A percentile compares a stretch with the other conserved stretches of the same genome.
Evolutionary conservation across 768 basidiomycete species (phyloP).

Genomic region (Chalciporus chontae): DNA sequence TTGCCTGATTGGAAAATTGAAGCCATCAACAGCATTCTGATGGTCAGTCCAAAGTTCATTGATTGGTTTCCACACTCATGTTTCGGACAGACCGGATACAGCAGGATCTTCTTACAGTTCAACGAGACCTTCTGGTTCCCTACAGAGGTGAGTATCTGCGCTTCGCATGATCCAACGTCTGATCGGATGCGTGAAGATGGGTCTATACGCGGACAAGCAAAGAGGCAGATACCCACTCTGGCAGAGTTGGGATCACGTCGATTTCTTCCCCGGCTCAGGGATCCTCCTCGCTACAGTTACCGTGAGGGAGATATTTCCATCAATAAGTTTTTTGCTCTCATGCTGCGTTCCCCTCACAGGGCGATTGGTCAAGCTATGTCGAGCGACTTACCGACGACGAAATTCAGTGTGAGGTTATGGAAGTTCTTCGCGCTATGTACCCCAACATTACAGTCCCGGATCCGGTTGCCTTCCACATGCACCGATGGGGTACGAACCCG

Average conservation of each 20-base stretch:
- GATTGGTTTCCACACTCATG: not conserved
- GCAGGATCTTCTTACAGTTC: slow-evolving; percentile 67
- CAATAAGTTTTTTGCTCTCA: not conserved
- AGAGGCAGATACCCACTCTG: slow-evolving; percentile 65
- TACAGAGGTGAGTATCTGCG: slow-evolving; percentile 32
- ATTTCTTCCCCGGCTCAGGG: slow-evolving; percentile 59
- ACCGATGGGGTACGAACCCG: slow-evolving; percentile 51
- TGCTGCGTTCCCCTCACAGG: too few species aligned
- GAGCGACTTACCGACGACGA: slow-evolving; percentile 46
- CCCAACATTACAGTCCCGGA: slow-evolving; percentile 51
- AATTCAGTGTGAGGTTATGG: slow-evolving; percentile 52
- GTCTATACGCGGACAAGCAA: slow-evolving; percentile 53
- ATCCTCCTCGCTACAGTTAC: slow-evolving; percentile 35
- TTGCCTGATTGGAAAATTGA: slow-evolving; percentile 63
- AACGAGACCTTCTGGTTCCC: slow-evolving; percentile 57
- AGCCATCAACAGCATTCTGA: slow-evolving; percentile 57
- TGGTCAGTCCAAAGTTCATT: slow-evolving; percentile 38
- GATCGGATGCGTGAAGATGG: slow-evolving; percentile 27
- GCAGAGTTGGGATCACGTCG: slow-evolving; percentile 57
- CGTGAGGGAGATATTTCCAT: slow-evolving; percentile 7
- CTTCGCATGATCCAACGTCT: not conserved
- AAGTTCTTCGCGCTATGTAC: slow-evolving; percentile 58
- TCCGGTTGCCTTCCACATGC: slow-evolving; percentile 53
- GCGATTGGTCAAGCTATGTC: slow-evolving; percentile 48
- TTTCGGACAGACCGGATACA: slow-evolving; percentile 46